Evolutionary conservation across 1,284 basidiomycete species (phyloP), one percentile per base, ranked within the genome.

Genomic region (Tylopilus microsporus): DNA sequence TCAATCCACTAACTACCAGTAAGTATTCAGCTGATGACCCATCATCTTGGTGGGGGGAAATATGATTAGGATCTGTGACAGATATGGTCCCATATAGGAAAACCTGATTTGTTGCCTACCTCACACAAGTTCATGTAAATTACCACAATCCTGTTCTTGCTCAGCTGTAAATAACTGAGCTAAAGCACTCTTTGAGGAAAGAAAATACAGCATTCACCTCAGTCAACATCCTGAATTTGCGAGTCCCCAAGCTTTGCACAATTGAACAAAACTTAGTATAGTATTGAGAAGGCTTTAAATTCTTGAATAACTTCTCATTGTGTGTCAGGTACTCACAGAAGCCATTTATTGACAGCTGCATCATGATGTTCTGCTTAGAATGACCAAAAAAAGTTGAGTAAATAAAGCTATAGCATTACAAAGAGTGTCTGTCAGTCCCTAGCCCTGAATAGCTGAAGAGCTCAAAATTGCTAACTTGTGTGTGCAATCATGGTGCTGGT

Each of bases 91-190:
- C 58, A 57, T 0, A 1, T 1, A 15, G 65, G 65, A 19, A 68
- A 30, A 30, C 30, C 30, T 6, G 30, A 30, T 3, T 30, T 19
- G 15, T 59, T 59, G 0, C 7, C 3, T 6, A 49, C 21, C 1
- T 2, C 49, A 2, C 63, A 49, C 10, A 68, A 9, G 48, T 66
- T 66, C 56, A 66, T 63, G 48, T 67, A 68, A 3, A 68, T 45
- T 0, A 68, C 65, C 4, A 61, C 25, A 3, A 65, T 54, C 1
- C 39, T 45, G n/a, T 60, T 60, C 47, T 46, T 60, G 30, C 48
- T 10, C n/a, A 68, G 37, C 65, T 66, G 16, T 1, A 1, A 3
- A 15, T 7, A 1, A 34, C 43, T 65, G 11, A 58, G 53, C 3
- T 8, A n/a, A 1, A 11, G 10, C 5, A 12, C 4, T 2, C n/a